Evolutionary conservation across 345 rosid genomes (phyloP).

Genomic region (Hypericum perforatum): DNA sequence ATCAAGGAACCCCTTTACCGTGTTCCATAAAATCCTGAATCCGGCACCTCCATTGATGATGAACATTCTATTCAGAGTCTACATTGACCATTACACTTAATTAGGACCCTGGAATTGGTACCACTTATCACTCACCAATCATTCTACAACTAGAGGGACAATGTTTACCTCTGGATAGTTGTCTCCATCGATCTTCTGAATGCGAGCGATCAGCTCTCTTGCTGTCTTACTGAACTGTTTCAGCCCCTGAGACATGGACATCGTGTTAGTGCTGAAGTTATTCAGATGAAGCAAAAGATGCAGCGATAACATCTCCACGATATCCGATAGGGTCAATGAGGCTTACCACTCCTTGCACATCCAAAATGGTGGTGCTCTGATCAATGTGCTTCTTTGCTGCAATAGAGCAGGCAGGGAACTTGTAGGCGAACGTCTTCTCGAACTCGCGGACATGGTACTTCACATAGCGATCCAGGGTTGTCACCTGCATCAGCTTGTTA

Average conservation of each 20-base stretch:
- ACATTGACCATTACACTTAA: background rate
- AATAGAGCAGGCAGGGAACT: conserved; percentile 3
- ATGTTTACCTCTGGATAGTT: background rate
- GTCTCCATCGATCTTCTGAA: conserved; percentile 4
- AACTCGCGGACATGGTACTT: conserved; percentile 6
- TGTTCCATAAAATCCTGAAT: conserved; percentile 3
- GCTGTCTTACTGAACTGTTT: conserved; percentile 4
- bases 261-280: background rate
- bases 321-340: background rate
- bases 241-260: background rate
- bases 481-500: conserved; percentile 1
- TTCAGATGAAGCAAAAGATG: background rate
- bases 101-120: background rate
- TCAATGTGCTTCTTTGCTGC: conserved; percentile 7
- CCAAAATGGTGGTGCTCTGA: conserved; percentile 4
- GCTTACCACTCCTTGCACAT: conserved; percentile 2
- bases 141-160: too few species aligned
- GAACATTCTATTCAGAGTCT: conserved; percentile 3
- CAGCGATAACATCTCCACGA: too few species aligned
- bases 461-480: conserved; percentile 1
- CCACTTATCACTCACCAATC: background rate
- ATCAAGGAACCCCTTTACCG: background rate
- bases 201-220: background rate
- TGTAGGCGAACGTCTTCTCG: conserved; percentile 3
- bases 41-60: conserved; percentile 5